These are phyloP conservation scores for Botrytis porri DNA, from an alignment of 2,329 filamentous ascomycete species.

Conservation along the genomic window DNA sequence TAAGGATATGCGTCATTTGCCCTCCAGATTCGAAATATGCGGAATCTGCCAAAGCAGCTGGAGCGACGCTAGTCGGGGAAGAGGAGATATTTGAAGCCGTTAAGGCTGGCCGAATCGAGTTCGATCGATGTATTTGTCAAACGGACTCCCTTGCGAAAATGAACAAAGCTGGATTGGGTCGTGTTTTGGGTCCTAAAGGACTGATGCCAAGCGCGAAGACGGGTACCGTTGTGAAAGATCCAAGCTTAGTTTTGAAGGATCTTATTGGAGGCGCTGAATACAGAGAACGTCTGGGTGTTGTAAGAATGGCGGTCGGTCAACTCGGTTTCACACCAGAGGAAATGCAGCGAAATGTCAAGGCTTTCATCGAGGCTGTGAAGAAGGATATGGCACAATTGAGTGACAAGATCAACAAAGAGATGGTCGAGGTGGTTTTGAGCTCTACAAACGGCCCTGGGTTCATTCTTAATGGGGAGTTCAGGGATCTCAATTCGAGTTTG, in stretches of 20 bases:
- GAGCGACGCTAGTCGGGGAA: slow-evolving; percentile 81
- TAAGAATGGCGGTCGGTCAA: slow-evolving; percentile 88
- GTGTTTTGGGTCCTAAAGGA: slow-evolving; percentile 81
- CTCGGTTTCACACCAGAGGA: slow-evolving; percentile 84
- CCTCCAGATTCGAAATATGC: slow-evolving; percentile 75
- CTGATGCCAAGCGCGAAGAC: slow-evolving; percentile 89
- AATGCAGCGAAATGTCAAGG: slow-evolving; percentile 78
- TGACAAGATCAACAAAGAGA: slow-evolving; percentile 65
- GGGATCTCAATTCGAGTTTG: slow-evolving; percentile 56
- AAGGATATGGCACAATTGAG: slow-evolving; percentile 67
- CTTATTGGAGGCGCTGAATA: slow-evolving; percentile 84
- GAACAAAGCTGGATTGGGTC: slow-evolving; percentile 75
- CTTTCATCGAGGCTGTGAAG: slow-evolving; percentile 73
- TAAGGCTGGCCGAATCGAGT: slow-evolving; percentile 69
- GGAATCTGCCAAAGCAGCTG: slow-evolving; percentile 70
- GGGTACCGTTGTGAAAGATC: slow-evolving; percentile 83
- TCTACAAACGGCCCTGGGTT: slow-evolving; percentile 85
- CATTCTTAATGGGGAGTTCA: slow-evolving; percentile 78
- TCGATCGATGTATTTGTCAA: slow-evolving; percentile 88
- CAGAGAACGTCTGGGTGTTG: slow-evolving; percentile 78
- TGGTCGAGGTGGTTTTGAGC: slow-evolving; percentile 77
- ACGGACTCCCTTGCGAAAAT: slow-evolving; percentile 72
- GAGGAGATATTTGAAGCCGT: slow-evolving; percentile 81
- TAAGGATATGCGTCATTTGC: slow-evolving; percentile 86
- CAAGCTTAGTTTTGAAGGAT: slow-evolving; percentile 71